Evolutionary conservation across 1,139 yeast species (phyloP).

Genomic region (Geotrichum carabidarum): DNA sequence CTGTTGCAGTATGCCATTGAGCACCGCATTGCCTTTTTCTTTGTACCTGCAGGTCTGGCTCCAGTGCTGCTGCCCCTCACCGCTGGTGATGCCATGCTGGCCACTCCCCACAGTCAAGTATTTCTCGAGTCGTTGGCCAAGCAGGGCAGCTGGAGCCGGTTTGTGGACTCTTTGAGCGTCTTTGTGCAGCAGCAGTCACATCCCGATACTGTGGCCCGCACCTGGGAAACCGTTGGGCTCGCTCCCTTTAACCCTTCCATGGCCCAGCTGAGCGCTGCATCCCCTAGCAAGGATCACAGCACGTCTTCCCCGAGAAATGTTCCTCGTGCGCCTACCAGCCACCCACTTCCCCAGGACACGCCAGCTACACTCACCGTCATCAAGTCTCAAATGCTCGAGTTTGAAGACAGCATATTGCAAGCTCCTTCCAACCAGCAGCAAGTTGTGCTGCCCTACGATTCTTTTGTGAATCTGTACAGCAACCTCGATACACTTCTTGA

Average conservation of each 20-base stretch:
- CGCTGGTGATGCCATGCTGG: neutral
- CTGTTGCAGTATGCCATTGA: constrained; percentile 9
- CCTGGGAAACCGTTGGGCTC: neutral
- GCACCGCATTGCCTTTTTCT: constrained; percentile 7
- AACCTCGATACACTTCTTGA: neutral
- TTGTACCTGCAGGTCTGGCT: constrained; percentile 1
- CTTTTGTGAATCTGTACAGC: neutral
- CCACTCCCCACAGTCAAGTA: no score
- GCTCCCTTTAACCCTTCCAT: neutral
- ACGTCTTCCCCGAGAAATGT: neutral
- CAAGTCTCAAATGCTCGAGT: neutral
- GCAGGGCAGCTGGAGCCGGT: neutral
- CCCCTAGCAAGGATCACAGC: neutral
- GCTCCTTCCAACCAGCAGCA: neutral
- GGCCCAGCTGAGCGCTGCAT: neutral
- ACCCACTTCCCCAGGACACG: neutral
- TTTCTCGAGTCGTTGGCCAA: no score
- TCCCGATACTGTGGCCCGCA: neutral
- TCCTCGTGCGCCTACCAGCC: neutral
- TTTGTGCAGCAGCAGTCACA: neutral
- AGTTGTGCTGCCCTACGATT: neutral
- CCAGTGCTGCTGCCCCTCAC: constrained; percentile 8
- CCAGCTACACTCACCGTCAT: neutral
- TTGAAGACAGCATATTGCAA: no score
- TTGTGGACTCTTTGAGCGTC: neutral